Evolutionary conservation across 2,329 filamentous ascomycete genomes (phyloP), one percentile per base, ranked within the genome.

Genomic region (Podosphaera fusca): DNA sequence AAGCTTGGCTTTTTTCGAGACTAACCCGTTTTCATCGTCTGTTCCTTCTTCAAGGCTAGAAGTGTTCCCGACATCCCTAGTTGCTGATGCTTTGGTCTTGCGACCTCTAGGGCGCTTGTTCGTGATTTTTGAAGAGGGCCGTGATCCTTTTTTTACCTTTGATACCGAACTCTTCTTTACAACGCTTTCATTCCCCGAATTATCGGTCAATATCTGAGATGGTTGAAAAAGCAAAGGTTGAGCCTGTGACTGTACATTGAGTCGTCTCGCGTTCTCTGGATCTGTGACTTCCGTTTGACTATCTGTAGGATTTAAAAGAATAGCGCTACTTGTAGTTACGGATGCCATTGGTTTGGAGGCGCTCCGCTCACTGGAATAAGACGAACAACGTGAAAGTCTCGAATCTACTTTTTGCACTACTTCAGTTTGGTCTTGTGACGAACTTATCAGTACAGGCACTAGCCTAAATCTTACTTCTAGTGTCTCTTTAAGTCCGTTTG

Each of bases 381-480:
- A 21, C 21, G 21, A 21, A 21, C 1, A 21, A 21, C 21, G 21
- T 21, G 21, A 1, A 21, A 21, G 21, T 21, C 21, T 21, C 21
- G 21, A 21, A 21, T 38, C 10, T 38, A 5, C 6, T 38, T 38
- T 38, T 5, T 38, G 35, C 5, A 38, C 35, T 38, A 33, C 10
- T 12, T 55, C 53, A 1, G 14, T 1, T n/a, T 31, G 30, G 6
- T 51, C 31, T 31, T 4, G 30, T 31, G 10, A 4, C 61, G 77
- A 68, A 36, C 75, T 58, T 3, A 73, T 73, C 4, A 78, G 73
- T 3, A 95, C 82, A 14, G 84, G 83, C 1, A 88, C 84, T 58
- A 98, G 75, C 66, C 87, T 88, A 60, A 98, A 75, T 68, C 85
- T 94, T 62, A 98, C 90, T 71, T 98, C 92, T 59, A 98, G 72